A percentile compares a stretch with the other conserved stretches of the same genome.
Conservation (phyloP, 163 green algal genomes). For the Chloromonas sp. region DNA sequence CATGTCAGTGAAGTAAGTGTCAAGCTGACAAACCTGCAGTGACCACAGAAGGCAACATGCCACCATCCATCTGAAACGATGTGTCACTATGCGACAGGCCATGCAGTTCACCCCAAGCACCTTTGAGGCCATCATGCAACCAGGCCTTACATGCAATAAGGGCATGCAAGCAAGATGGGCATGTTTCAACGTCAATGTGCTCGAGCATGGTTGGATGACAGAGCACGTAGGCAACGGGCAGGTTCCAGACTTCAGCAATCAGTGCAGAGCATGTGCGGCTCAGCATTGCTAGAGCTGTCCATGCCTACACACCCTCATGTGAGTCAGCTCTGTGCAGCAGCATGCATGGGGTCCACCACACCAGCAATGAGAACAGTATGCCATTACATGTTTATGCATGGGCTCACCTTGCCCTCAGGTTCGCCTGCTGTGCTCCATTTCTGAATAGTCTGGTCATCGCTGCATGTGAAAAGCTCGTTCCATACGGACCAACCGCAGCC, state of each 20-base stretch:
- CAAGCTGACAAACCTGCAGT: conserved; percentile 55
- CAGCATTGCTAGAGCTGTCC: too few relatives aligned
- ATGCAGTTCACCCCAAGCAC: neutral
- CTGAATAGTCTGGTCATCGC: conserved; percentile 59
- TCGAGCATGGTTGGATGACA: too few relatives aligned
- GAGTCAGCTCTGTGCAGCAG: too few relatives aligned
- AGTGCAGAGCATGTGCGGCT: too few relatives aligned
- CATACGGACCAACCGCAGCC: conserved; percentile 50
- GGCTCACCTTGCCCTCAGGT: conserved; percentile 44
- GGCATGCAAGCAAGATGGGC: too few relatives aligned
- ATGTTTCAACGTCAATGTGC: too few relatives aligned
- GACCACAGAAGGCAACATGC: neutral
- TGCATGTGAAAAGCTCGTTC: conserved; percentile 48
- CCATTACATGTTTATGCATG: neutral
- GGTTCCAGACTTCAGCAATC: too few relatives aligned
- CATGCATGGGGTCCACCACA: neutral
- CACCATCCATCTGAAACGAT: neutral
- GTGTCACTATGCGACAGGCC: neutral
- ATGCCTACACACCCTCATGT: too few relatives aligned
- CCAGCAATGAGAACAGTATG: neutral
- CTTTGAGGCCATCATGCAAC: neutral
- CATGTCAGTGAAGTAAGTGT: conserved; percentile 57
- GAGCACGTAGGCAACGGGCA: too few relatives aligned
- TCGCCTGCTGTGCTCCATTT: conserved; percentile 57
- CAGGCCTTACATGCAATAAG: neutral